phyloP scores from a whole-genome alignment of 2,329 filamentous ascomycete species.

The Botrytis sinoallii region DNA sequence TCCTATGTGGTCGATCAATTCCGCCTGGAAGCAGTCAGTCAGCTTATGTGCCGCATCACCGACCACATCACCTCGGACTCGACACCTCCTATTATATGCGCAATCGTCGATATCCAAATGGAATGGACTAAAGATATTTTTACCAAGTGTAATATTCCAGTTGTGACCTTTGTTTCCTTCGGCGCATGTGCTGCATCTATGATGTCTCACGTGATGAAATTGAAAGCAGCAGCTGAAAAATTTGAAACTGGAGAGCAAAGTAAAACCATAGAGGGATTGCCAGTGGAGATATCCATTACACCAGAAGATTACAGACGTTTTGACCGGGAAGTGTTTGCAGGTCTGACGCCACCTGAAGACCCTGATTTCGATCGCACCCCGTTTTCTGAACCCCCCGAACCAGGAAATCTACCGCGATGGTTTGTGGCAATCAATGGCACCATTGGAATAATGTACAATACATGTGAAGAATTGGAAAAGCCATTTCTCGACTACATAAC shows the following conservation, averaged over 20 bases:
- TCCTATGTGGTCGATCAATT: not conserved
- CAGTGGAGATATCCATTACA: not conserved
- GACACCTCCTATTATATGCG: not conserved
- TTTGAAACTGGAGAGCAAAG: not conserved
- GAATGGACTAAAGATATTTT: not conserved
- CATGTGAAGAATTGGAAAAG: not conserved
- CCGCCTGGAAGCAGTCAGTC: not conserved
- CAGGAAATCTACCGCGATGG: not conserved
- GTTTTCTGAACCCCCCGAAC: not conserved
- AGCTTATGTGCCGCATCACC: not conserved
- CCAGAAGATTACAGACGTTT: not conserved
- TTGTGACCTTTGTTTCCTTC: not conserved
- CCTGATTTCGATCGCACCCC: not conserved
- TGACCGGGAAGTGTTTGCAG: not conserved
- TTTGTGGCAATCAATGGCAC: not conserved
- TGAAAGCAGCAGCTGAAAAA: not conserved
- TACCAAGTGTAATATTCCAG: not conserved
- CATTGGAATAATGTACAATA: not conserved
- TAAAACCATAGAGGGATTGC: not conserved
- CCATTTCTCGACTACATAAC: not conserved
- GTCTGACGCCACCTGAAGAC: not conserved
- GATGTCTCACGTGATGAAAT: not conserved
- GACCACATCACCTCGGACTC: not conserved
- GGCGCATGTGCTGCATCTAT: not conserved
- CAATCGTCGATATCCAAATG: not conserved